Conservation (phyloP, 371 early-diverging fungal genomes). For the Rhizomucor pusillus region DNA sequence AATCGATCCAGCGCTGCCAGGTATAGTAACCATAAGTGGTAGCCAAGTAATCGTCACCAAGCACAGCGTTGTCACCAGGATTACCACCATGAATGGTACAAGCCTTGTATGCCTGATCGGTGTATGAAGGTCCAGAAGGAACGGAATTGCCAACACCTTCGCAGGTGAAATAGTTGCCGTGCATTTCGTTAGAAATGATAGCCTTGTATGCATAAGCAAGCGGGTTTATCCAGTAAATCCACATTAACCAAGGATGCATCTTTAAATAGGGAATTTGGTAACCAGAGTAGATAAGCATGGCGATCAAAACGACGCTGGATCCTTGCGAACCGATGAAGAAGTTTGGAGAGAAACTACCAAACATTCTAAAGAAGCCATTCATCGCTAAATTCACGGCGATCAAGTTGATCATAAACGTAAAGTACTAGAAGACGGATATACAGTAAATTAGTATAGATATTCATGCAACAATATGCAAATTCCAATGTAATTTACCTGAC, state of each 20-base stretch:
- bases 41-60: constrained; percentile 52
- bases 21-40: constrained; percentile 40
- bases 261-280: constrained; percentile 52
- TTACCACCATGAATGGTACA: constrained; percentile 52
- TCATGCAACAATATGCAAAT: not conserved
- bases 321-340: constrained; percentile 57
- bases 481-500: constrained; percentile 29
- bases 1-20: constrained; percentile 56
- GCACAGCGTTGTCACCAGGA: constrained; percentile 43
- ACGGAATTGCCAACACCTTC: constrained; percentile 35
- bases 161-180: constrained; percentile 33
- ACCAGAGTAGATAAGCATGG: constrained; percentile 59
- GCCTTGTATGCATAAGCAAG: constrained; percentile 68
- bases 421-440: constrained; percentile 28
- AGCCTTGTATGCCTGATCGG: constrained; percentile 42
- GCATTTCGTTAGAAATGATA: constrained; percentile 66
- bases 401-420: constrained; percentile 49
- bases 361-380: constrained; percentile 62
- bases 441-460: not conserved
- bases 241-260: constrained; percentile 73
- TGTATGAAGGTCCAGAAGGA: constrained; percentile 46
- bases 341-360: constrained; percentile 55
- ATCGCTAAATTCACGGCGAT: constrained; percentile 49
- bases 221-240: constrained; percentile 73
- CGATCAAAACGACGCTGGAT: constrained; percentile 53